A percentile compares a stretch with the other conserved stretches of the same genome.
phyloP scores from a whole-genome alignment of 169 alveolate genomes.

The Plasmodium sp. region DNA sequence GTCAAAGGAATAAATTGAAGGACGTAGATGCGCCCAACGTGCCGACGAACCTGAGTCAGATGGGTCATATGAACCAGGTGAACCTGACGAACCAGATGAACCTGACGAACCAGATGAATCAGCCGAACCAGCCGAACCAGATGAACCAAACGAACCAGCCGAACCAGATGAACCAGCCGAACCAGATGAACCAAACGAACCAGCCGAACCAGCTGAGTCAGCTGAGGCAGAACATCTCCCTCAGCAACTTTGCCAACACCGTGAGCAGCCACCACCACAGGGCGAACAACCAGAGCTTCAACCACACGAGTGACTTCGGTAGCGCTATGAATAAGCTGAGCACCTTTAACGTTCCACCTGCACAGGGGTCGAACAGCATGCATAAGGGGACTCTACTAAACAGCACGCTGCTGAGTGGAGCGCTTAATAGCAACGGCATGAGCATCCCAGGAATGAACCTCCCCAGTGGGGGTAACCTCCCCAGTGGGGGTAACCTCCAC shows the following conservation, averaged over 20 bases:
- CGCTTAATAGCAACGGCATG: not conserved
- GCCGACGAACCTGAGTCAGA: not conserved
- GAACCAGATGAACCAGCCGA: no score
- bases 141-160: no score
- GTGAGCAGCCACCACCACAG: not conserved
- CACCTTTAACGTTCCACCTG: not conserved
- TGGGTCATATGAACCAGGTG: not conserved
- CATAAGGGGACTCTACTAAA: not conserved
- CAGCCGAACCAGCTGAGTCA: not conserved
- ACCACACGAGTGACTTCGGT: not conserved
- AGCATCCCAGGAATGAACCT: not conserved
- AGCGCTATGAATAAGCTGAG: not conserved
- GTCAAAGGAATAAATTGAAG: not conserved
- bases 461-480: not conserved
- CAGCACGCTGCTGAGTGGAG: not conserved
- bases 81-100: not conserved
- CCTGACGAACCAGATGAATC: no score
- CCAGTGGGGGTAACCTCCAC: no score
- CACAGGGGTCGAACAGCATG: not conserved
- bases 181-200: no score
- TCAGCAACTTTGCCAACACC: constrained; percentile 24
- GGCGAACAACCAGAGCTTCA: not conserved
- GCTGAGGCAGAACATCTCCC: not conserved
- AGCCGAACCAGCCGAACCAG: no score
- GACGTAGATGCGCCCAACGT: not conserved